Evolutionary conservation across 805 yeast species (phyloP), one percentile per base, ranked within the genome.

Genomic region (Yarrowia sp.): DNA sequence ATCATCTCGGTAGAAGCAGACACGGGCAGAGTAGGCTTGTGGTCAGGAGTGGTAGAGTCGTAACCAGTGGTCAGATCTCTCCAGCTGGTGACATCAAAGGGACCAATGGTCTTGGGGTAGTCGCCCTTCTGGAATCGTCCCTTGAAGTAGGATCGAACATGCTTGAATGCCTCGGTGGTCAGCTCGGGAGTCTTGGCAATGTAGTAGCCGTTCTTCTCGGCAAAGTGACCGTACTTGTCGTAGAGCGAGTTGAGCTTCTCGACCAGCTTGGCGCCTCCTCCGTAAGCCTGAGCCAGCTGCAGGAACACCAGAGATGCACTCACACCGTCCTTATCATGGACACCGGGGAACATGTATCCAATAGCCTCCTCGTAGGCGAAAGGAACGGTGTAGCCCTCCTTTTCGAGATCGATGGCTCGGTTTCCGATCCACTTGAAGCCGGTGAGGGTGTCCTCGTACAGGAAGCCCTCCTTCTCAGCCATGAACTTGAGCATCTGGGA

Each of bases 351-450:
- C 98, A 94, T 91, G 79, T 86, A 94, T 1, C 99, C 99, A 71
- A 94, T 89, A 2, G 98, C 98, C 75, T 94, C 99, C 77, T 94
- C 99, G 75, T 84, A 94, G 0, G 91, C 98, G 79, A 94, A 92
- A 0, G 97, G 96, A 1, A 93, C 97, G 4, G 66, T 70, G 73
- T 74, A 86, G 0, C 96, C 97, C 52, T 84, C 75, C 0, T 74
- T 70, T 70, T 89, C 92, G 60, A 91, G 79, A 9, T 87, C 90
- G 42, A 89, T 85, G 1, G 97, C 95, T 70, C 86, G 85, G 75
- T 94, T 94, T 3, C 98, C 99, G 43, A 94, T 88, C 99, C 99
- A 94, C 78, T 94, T 94, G 81, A 94, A 94, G 0, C 99, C 99
- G 0, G 98, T 94, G 68, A 94, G 81, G 0, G 98, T 94, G 70